A percentile compares a stretch with the other conserved stretches of the same genome.
Conservation (phyloP, 495 filamentous ascomycete genomes). For the Aspergillus cavernicola region DNA sequence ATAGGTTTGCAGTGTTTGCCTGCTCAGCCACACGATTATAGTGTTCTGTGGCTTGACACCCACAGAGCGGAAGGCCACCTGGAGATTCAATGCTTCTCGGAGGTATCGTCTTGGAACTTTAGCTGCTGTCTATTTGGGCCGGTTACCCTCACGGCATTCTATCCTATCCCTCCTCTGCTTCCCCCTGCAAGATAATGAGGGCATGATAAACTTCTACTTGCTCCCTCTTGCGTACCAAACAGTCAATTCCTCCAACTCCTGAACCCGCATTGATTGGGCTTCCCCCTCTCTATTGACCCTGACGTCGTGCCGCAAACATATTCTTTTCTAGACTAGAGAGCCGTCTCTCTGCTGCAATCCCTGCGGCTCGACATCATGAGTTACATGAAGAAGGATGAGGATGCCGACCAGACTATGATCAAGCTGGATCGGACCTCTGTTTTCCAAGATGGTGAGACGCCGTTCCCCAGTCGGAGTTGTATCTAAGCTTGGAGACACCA, state of each 20-base stretch:
- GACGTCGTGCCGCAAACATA: conserved; percentile 18
- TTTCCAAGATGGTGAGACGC: conserved; percentile 88
- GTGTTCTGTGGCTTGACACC: conserved; percentile 22
- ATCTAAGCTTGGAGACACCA: background rate
- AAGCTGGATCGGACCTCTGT: conserved; percentile 97
- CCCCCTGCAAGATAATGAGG: conserved; percentile 27
- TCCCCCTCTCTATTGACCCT: conserved; percentile 23
- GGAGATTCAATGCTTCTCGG: too few relatives aligned
- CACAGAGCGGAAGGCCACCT: conserved; percentile 50
- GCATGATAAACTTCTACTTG: conserved; percentile 22
- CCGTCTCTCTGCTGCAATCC: conserved; percentile 31
- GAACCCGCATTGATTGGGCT: conserved; percentile 29
- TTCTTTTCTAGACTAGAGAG: too few relatives aligned
- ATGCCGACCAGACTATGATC: conserved; percentile 86
- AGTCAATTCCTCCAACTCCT: conserved; percentile 17
- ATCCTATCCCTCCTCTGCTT: conserved; percentile 4
- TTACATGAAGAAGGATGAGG: conserved; percentile 98
- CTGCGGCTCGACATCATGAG: conserved; percentile 62
- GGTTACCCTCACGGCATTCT: conserved; percentile 16
- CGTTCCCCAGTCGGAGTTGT: conserved; percentile 17
- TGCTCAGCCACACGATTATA: too few relatives aligned
- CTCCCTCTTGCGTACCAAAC: conserved; percentile 19
- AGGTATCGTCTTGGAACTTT: conserved; percentile 8
- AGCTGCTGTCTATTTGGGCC: conserved; percentile 14
- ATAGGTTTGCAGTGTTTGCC: conserved; percentile 48